Conservation (phyloP, 371 early-diverging fungal species). For the Mucor velutinosus region DNA sequence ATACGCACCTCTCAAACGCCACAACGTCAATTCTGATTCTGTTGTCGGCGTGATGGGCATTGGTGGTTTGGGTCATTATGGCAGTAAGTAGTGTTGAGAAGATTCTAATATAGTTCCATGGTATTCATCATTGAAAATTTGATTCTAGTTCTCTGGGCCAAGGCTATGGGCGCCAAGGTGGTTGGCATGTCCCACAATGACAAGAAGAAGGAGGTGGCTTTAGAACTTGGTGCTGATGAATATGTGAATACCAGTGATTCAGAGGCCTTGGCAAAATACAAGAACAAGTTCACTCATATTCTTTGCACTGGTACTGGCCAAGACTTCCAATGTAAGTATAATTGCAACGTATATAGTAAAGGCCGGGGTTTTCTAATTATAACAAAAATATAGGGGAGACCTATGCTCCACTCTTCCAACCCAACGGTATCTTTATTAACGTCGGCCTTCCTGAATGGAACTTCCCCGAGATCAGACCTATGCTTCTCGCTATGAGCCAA, state of each 20-base stretch:
- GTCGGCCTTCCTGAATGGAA: constrained; percentile 66
- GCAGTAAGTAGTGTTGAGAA: neutral
- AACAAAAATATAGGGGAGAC: constrained; percentile 34
- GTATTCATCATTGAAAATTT: neutral
- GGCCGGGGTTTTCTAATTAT: neutral
- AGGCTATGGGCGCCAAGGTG: constrained; percentile 69
- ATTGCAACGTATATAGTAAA: neutral
- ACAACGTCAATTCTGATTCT: constrained; percentile 48
- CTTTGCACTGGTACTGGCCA: constrained; percentile 46
- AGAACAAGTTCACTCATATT: constrained; percentile 38
- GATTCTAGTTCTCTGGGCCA: constrained; percentile 44
- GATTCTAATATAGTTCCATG: too few relatives aligned
- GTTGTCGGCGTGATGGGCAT: constrained; percentile 59
- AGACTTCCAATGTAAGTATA: constrained; percentile 28
- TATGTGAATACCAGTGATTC: constrained; percentile 37
- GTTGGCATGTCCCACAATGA: constrained; percentile 35
- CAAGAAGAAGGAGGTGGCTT: constrained; percentile 39
- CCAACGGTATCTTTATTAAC: constrained; percentile 53
- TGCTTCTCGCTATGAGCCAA: constrained; percentile 31
- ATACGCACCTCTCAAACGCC: constrained; percentile 60
- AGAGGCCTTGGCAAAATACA: constrained; percentile 52
- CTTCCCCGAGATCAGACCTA: constrained; percentile 23
- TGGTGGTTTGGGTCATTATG: constrained; percentile 77
- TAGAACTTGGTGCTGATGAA: constrained; percentile 37
- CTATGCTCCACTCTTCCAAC: constrained; percentile 31